Conservation (phyloP, 164 flowering plant genomes). For the Piper betle region DNA sequence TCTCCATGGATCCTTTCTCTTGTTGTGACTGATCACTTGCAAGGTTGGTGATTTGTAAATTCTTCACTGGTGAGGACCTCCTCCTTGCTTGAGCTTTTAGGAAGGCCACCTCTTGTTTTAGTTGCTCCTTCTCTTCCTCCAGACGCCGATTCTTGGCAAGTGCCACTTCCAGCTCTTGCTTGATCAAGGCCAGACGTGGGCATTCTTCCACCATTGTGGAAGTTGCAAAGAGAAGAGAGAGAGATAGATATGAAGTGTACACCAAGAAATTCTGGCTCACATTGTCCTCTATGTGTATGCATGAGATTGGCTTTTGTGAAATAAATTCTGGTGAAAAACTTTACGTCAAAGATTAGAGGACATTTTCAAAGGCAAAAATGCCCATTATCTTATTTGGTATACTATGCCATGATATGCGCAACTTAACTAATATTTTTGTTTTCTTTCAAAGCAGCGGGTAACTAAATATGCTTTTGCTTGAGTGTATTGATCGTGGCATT, state of each 20-base stretch:
- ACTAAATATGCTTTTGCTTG: neutral
- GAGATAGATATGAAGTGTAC: constrained; percentile 1
- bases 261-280: neutral
- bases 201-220: constrained; percentile 23
- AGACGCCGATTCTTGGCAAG: constrained; percentile 22
- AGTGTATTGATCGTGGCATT: neutral
- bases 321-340: neutral
- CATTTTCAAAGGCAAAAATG: neutral
- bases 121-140: constrained; percentile 51
- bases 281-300: neutral
- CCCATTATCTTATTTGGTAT: neutral
- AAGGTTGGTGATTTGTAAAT: constrained; percentile 28
- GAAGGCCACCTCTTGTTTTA: constrained; percentile 38
- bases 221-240: neutral
- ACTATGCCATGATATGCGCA: neutral
- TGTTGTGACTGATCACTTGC: constrained; percentile 13
- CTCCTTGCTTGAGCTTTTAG: constrained; percentile 37
- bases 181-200: constrained; percentile 19
- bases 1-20: constrained; percentile 5
- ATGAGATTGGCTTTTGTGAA: neutral
- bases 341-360: neutral
- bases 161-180: constrained; percentile 31
- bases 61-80: constrained; percentile 41
- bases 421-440: neutral
- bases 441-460: neutral